These are phyloP conservation scores for Ephemerocybe angulata DNA, from an alignment of 768 basidiomycete genomes.

Conservation along the genomic window DNA sequence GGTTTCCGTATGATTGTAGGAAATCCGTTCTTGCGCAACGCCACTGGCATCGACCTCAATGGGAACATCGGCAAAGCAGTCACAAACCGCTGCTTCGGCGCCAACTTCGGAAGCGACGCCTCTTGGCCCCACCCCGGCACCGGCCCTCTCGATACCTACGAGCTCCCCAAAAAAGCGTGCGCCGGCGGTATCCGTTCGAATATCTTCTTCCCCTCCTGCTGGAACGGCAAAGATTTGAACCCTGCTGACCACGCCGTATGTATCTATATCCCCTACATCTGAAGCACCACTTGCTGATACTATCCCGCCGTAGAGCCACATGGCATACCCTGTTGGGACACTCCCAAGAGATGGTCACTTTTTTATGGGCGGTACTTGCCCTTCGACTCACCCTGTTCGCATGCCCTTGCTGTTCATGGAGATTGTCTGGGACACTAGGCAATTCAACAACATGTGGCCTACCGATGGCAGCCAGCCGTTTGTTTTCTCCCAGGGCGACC, in stretches of 20 bases:
- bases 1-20: conserved; percentile 11
- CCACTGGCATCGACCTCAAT: neutral
- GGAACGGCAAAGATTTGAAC: conserved; percentile 2
- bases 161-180: conserved; percentile 2
- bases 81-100: conserved; percentile 4
- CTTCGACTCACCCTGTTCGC: conserved; percentile 7
- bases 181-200: conserved; percentile 10
- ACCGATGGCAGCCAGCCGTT: conserved; percentile 7
- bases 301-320: conserved; percentile 3
- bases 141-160: conserved; percentile 5
- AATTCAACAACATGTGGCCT: conserved; percentile 10
- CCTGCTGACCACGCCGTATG: neutral
- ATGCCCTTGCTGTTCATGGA: conserved; percentile 8
- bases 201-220: conserved; percentile 11
- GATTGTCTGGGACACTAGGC: conserved; percentile 9
- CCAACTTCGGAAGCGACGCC: conserved; percentile 3
- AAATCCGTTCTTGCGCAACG: conserved; percentile 1
- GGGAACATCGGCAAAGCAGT: conserved; percentile 2
- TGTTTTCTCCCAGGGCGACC: conserved; percentile 7
- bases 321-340: neutral
- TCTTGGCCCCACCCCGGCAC: conserved; percentile 4
- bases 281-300: no score
- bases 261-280: neutral
- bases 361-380: conserved; percentile 7
- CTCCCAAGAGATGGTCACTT: neutral